These are phyloP conservation scores for Aspergillus transmontanensis DNA, from an alignment of 2,329 filamentous ascomycete species.

Conservation along the genomic window DNA sequence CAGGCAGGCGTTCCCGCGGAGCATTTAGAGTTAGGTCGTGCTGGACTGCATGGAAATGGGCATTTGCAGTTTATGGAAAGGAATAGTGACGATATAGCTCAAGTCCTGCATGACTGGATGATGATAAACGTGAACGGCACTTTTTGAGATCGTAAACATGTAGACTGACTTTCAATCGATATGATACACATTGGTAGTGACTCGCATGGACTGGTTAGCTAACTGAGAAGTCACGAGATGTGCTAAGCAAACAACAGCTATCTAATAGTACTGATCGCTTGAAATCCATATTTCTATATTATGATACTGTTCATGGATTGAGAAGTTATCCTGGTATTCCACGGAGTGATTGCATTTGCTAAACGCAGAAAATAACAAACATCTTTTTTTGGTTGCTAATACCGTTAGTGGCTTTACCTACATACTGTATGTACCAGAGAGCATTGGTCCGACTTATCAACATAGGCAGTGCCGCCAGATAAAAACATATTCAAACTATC, in stretches of 20 bases:
- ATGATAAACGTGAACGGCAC: not conserved
- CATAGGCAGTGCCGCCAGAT: not conserved
- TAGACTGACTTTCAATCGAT: not conserved
- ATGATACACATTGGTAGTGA: no score
- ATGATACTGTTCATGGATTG: no score
- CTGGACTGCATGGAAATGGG: slow-evolving; percentile 55
- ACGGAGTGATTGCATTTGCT: not conserved
- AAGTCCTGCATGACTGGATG: slow-evolving; percentile 11
- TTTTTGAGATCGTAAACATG: not conserved
- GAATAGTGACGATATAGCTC: slow-evolving; percentile 24
- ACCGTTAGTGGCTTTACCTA: no score
- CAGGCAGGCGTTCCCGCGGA: slow-evolving; percentile 55
- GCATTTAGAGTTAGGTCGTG: slow-evolving; percentile 48
- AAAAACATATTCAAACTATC: not conserved
- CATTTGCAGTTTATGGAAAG: slow-evolving; percentile 47
- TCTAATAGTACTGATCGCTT: not conserved
- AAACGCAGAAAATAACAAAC: not conserved
- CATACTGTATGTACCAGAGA: not conserved
- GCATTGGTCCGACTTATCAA: not conserved
- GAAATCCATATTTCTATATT: no score
- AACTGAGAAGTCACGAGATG: not conserved
- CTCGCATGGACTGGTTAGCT: not conserved
- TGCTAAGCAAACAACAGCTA: not conserved
- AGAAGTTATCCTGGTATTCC: not conserved
- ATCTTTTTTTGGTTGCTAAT: not conserved